phyloP scores from a whole-genome alignment of 2,329 filamentous ascomycete species.

The Aureobasidium sp. region DNA sequence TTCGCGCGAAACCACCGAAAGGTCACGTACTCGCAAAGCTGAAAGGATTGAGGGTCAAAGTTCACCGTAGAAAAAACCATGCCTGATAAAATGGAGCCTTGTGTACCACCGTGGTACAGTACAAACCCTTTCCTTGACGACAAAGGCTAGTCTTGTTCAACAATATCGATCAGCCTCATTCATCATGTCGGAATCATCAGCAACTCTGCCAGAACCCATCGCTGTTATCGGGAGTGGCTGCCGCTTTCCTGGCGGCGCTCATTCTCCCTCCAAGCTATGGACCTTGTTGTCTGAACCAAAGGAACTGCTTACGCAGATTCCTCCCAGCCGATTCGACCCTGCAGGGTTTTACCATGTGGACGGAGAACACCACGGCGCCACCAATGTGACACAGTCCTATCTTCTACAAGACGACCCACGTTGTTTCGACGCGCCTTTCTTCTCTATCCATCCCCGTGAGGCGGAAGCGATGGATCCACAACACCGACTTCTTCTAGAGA shows the following conservation, averaged over 20 bases:
- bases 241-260: constrained; percentile 34
- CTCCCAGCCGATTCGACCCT: no score
- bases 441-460: constrained; percentile 19
- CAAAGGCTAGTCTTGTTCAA: no score
- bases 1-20: no score
- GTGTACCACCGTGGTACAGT: no score
- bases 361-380: constrained; percentile 3
- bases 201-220: no score
- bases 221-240: constrained; percentile 38
- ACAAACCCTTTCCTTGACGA: no score
- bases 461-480: constrained; percentile 33
- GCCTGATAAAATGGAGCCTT: no score
- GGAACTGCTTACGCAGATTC: constrained; percentile 17
- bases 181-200: no score
- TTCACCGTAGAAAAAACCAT: no score
- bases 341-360: constrained; percentile 21
- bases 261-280: constrained; percentile 17
- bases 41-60: no score
- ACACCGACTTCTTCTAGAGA: constrained; percentile 31
- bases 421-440: constrained; percentile 21
- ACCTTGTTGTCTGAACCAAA: constrained; percentile 8
- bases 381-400: constrained; percentile 14
- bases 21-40: no score
- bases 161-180: no score
- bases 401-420: constrained; percentile 20